Evolutionary conservation across 2,329 filamentous ascomycete genomes (phyloP), one percentile per base, ranked within the genome.

Genomic region (Colletotrichum sp.): DNA sequence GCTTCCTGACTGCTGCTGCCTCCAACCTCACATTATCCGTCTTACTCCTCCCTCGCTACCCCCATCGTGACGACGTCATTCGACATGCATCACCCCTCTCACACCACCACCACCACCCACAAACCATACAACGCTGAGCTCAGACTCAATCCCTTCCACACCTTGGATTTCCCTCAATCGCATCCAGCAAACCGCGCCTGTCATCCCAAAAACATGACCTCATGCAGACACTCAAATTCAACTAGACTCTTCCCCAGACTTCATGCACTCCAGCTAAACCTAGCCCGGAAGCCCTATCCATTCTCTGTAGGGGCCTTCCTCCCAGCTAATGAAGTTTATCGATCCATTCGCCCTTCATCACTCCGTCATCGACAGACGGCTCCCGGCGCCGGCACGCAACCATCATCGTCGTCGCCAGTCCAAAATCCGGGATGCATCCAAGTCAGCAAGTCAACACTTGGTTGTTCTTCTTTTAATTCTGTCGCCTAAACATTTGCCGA

Each of bases 61-160:
- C 16, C 63, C 69, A 73, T 75, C 73, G 69, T 59, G 72, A 67
- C 69, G 70, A 75, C 73, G 69, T 75, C 73, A 73, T 75, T 52
- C 69, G 63, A 64, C 73, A 73, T 75, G 69, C 69, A 75, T 63
- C 64, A 67, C 44, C 70, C 73, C 69, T 75, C 72, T 69, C 16
- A 22, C 44, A 24, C 16, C 34, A 72, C 55, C 34, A 72, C 36
- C 52, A 67, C 30, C 69, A 63, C 24, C 57, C 63, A 68, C 55
- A 26, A 15, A n/a, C 64, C 22, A 16, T 34, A 59, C 44, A 24
- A 64, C 32, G 55, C 28, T 34, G 24, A 15, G 34, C 36, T 34
- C 22, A 13, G 72, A 34, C 72, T 63, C n/a, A 30, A 6, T 32
- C 34, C 22, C 15, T 36, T 34, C 26, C 28, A n/a, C 44, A 16